A percentile compares a stretch with the other conserved stretches of the same genome.
phyloP scores from a whole-genome alignment of 2,329 filamentous ascomycete species.

The Aspergillus flavus region DNA sequence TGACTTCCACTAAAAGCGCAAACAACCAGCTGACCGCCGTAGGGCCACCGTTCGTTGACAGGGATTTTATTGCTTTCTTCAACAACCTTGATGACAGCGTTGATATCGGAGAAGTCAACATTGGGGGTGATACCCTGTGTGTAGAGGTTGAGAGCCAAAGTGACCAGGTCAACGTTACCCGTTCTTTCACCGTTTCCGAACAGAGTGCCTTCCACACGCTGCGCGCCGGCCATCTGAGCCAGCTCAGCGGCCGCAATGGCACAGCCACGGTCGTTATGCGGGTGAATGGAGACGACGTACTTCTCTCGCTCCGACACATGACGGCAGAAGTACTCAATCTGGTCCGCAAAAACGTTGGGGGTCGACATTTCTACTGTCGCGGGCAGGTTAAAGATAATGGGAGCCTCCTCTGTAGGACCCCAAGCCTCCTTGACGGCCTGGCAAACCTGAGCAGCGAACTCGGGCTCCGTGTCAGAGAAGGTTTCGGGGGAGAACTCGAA shows the following conservation, averaged over 20 bases:
- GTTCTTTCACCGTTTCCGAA: conserved; percentile 96
- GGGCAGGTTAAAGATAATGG: conserved; percentile 95
- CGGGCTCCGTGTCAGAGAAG: conserved; percentile 87
- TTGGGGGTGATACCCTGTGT: conserved; percentile 85
- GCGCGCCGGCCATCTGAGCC: conserved; percentile 93
- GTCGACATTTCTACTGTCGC: conserved; percentile 95
- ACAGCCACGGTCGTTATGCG: conserved; percentile 92
- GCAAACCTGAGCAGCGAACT: conserved; percentile 81
- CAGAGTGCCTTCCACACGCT: conserved; percentile 89
- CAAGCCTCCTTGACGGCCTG: conserved; percentile 93
- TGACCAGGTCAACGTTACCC: conserved; percentile 93
- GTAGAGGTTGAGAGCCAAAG: conserved; percentile 88
- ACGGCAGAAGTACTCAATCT: conserved; percentile 92
- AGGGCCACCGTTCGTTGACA: conserved; percentile 84
- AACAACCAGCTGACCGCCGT: conserved; percentile 87
- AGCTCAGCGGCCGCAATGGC: conserved; percentile 88
- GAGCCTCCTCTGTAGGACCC: conserved; percentile 76
- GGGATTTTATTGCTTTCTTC: conserved; percentile 95
- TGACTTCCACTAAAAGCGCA: conserved; percentile 91
- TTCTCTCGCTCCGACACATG: conserved; percentile 84
- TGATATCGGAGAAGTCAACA: conserved; percentile 90
- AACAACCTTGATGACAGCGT: conserved; percentile 81
- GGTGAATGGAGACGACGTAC: conserved; percentile 85
- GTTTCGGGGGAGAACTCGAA: conserved; percentile 57
- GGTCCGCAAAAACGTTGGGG: conserved; percentile 93